Base-by-base conservation (phyloP, 495 filamentous ascomycete genomes). In the Corynascus novoguineensis region DNA sequence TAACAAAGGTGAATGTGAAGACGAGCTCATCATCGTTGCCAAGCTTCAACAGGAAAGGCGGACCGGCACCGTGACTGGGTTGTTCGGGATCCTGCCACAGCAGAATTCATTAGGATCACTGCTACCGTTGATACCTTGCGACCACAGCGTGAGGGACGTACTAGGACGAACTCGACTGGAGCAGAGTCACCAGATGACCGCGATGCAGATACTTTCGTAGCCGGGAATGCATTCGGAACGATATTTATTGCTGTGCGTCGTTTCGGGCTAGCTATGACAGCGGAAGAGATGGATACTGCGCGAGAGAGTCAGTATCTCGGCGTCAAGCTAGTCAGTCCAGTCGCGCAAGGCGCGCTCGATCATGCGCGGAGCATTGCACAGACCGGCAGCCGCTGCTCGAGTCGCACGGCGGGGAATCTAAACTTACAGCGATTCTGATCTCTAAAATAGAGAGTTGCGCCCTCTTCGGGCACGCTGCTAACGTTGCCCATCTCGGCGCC, bases 91-190 rank as follows among this genome's bases (percentile, higher is more conserved):
- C 93, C 92, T 96, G 61, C 14, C 61, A 37, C 25, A 45, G 41
- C 15, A n/a, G n/a, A n/a, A n/a, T 7, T n/a, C 14, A 10, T 55
- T 14, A 55, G 53, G 14, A 37, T n/a, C 19, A 29, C 27, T 32
- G 24, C 49, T 29, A 5, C 7, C 2, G 38, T 51, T 41, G 17
- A 32, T 15, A 37, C 5, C 17, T 14, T 17, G 5, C 3, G 9
- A 15, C 7, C 34, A 5, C 9, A n/a, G 25, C 44, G 49, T 37
- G 38, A n/a, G 25, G 32, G 21, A 41, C 55, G 31, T 55, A 97
- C 92, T 83, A 96, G 93, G 32, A 98, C 83, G 72, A 90, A 98
- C 71, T 97, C 92, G 51, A 96, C 77, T 8, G 86, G 80, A 48
- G 75, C 78, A 44, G 86, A 83, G 65, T 98, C 93, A 46, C 86